Evolutionary conservation across 495 filamentous ascomycete genomes (phyloP).

Genomic region (Neurospora cerealis): DNA sequence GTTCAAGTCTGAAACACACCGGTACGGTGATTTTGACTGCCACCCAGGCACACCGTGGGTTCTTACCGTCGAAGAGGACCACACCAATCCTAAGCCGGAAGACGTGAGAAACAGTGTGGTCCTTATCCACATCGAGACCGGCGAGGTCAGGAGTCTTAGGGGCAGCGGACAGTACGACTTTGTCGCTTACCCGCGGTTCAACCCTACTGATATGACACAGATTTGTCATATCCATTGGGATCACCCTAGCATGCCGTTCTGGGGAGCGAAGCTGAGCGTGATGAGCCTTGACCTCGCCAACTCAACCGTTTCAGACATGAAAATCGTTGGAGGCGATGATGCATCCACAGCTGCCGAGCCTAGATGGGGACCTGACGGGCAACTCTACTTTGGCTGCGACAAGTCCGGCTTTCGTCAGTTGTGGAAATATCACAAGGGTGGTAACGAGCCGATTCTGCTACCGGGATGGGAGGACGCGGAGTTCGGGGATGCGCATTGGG

Average conservation of each 20-base stretch:
- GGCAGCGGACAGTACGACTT: constrained; percentile 35
- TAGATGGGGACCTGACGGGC: constrained; percentile 33
- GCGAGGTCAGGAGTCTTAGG: constrained; percentile 6
- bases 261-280: constrained; percentile 26
- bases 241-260: constrained; percentile 43
- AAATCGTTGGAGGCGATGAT: constrained; percentile 20
- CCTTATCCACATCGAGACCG: constrained; percentile 22
- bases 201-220: constrained; percentile 26
- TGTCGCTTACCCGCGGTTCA: constrained; percentile 39
- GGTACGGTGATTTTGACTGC: constrained; percentile 29
- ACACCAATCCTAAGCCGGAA: constrained; percentile 12
- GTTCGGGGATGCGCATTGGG: constrained; percentile 30
- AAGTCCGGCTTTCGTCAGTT: constrained; percentile 35
- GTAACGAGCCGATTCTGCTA: constrained; percentile 14
- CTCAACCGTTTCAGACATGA: not conserved
- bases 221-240: constrained; percentile 42
- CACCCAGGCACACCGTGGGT: constrained; percentile 29
- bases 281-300: not conserved
- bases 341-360: constrained; percentile 33
- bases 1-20: constrained; percentile 21
- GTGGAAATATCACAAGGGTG: constrained; percentile 9
- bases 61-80: constrained; percentile 38
- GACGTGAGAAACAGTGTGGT: constrained; percentile 28
- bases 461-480: constrained; percentile 29
- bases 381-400: constrained; percentile 34